phyloP scores from a whole-genome alignment of 805 yeast genomes.

The Priceomyces haplophilus region DNA sequence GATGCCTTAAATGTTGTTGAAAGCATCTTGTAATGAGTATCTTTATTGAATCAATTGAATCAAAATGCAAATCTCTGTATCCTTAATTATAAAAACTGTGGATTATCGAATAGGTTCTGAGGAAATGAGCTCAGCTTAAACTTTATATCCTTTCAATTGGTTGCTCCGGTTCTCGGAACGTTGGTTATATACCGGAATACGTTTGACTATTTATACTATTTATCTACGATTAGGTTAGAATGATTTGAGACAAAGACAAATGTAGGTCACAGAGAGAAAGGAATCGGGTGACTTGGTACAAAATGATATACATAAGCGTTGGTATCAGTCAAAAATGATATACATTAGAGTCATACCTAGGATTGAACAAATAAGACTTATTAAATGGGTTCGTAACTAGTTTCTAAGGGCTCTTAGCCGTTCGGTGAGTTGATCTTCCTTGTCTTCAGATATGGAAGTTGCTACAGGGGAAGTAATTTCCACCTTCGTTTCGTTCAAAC shows the following conservation, averaged over 20 bases:
- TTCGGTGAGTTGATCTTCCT: conserved; percentile 85
- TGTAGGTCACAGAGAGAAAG: no score
- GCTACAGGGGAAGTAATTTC: conserved; percentile 41
- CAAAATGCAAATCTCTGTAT: not conserved
- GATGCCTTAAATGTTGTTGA: conserved; percentile 14
- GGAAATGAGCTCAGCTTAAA: not conserved
- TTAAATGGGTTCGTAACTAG: conserved; percentile 5
- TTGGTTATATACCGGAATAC: conserved; percentile 1
- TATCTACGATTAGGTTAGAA: no score
- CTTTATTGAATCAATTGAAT: not conserved
- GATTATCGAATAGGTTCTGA: not conserved
- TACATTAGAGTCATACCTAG: not conserved
- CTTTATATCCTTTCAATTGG: conserved; percentile 3
- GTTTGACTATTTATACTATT: no score
- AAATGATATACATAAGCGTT: no score
- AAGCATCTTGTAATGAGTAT: conserved; percentile 11
- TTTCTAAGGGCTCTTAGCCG: conserved; percentile 79
- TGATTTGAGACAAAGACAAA: no score
- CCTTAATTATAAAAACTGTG: not conserved
- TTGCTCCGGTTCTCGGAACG: conserved; percentile 5
- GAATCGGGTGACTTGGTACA: no score
- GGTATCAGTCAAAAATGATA: not conserved
- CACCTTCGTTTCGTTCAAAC: conserved; percentile 64
- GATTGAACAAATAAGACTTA: not conserved
- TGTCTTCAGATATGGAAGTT: conserved; percentile 52